These are phyloP conservation scores for Leptosphaerulina australis DNA, from an alignment of 2,329 filamentous ascomycete genomes.

Conservation along the genomic window DNA sequence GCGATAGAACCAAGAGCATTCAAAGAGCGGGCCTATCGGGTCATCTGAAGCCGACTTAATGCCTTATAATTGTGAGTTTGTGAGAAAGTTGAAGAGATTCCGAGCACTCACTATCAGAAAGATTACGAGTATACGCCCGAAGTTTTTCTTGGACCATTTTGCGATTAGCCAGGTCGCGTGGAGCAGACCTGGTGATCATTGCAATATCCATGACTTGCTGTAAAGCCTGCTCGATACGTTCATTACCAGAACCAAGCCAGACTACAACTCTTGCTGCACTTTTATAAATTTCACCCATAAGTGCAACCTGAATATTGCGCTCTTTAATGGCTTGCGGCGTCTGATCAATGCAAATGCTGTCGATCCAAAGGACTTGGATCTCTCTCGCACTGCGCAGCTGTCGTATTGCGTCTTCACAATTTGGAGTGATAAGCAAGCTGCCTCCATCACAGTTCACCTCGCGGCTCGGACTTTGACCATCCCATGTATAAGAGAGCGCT, in stretches of 20 bases:
- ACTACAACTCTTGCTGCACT: slow-evolving; percentile 9
- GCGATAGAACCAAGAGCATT: slow-evolving; percentile 8
- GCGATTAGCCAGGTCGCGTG: neutral
- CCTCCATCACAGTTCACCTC: slow-evolving; percentile 3
- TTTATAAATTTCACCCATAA: slow-evolving; percentile 19
- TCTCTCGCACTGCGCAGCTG: slow-evolving; percentile 1
- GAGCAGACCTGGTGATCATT: neutral
- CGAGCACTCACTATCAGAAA: neutral
- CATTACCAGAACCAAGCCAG: slow-evolving; percentile 11
- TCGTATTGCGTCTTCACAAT: slow-evolving; percentile 9
- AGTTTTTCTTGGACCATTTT: neutral
- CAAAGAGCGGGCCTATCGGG: slow-evolving; percentile 1
- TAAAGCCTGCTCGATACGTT: neutral
- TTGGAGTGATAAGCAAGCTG: slow-evolving; percentile 6
- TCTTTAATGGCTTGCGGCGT: neutral
- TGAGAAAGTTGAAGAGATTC: neutral
- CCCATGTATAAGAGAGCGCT: slow-evolving; percentile 17
- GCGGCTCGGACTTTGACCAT: slow-evolving; percentile 2
- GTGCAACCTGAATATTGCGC: slow-evolving; percentile 13
- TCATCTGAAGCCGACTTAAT: neutral
- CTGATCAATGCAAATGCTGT: neutral
- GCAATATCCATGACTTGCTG: slow-evolving; percentile 1
- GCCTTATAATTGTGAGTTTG: neutral
- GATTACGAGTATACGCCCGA: neutral
- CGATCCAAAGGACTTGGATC: neutral